Evolutionary conservation across 1,139 yeast genomes (phyloP).

Genomic region (Taphrina deformans): DNA sequence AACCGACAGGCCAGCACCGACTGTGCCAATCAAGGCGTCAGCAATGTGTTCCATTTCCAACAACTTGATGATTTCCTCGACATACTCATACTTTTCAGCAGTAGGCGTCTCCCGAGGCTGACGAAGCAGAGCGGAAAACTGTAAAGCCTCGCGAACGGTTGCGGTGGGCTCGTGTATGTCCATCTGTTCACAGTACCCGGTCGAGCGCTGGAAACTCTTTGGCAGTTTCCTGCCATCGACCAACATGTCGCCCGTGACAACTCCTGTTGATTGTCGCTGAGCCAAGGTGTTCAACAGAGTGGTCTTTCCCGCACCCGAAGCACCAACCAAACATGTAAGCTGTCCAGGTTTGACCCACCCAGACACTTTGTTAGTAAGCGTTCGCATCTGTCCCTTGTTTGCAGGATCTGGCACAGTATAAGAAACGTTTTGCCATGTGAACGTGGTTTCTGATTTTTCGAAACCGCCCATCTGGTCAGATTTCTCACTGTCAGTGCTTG

Average conservation of each 20-base stretch:
- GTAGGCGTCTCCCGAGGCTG: conserved; percentile 46
- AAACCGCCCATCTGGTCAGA: conserved; percentile 1
- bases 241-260: conserved; percentile 63
- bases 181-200: conserved; percentile 68
- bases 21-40: conserved; percentile 72
- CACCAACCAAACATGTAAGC: conserved; percentile 65
- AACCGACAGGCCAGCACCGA: conserved; percentile 73
- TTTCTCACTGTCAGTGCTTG: conserved; percentile 1
- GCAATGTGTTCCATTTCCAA: conserved; percentile 78
- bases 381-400: conserved; percentile 53
- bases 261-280: conserved; percentile 60
- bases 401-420: conserved; percentile 55
- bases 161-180: conserved; percentile 63
- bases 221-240: conserved; percentile 60
- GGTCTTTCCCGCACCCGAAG: conserved; percentile 67
- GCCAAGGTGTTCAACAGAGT: conserved; percentile 63
- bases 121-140: conserved; percentile 69
- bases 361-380: conserved; percentile 57
- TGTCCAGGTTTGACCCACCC: conserved; percentile 68
- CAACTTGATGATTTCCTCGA: conserved; percentile 60
- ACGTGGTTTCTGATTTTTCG: conserved; percentile 49
- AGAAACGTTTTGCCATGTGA: conserved; percentile 58
- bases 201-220: conserved; percentile 57
- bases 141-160: conserved; percentile 75
- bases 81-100: conserved; percentile 45